A percentile compares a stretch with the other conserved stretches of the same genome.
phyloP scores from a whole-genome alignment of 140 eudicot genomes.

The Stevia rebaudiana region DNA sequence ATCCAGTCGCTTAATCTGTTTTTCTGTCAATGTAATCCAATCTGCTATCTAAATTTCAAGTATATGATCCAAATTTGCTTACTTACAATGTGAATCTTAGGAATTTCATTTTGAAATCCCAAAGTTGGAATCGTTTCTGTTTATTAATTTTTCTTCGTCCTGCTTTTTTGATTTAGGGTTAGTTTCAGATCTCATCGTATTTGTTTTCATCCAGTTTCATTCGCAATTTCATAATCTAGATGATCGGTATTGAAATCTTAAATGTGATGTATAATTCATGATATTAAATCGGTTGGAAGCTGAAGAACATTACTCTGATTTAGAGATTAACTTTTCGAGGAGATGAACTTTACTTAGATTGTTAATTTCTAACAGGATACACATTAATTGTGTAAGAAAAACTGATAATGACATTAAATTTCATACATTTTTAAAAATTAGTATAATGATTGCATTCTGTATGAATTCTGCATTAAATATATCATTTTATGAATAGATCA shows the following conservation, averaged over 20 bases:
- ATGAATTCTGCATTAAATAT: neutral
- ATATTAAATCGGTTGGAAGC: too few species aligned
- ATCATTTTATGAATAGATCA: too few species aligned
- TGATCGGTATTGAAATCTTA: neutral
- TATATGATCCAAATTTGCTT: slow-evolving; percentile 16
- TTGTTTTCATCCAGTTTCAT: neutral
- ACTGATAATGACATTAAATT: slow-evolving; percentile 6
- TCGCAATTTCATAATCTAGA: neutral
- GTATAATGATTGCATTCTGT: neutral
- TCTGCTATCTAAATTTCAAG: neutral
- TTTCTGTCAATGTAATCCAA: slow-evolving; percentile 1
- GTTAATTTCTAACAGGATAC: neutral
- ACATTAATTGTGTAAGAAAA: neutral
- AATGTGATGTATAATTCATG: neutral
- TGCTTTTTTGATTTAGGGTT: slow-evolving; percentile 13
- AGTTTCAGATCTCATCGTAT: slow-evolving; percentile 23
- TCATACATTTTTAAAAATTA: neutral
- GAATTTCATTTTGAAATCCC: neutral
- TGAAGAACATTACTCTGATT: too few species aligned
- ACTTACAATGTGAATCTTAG: neutral
- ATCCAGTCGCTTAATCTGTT: slow-evolving; percentile 9
- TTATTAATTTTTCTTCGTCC: neutral
- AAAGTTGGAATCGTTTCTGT: neutral
- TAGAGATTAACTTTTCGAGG: too few species aligned
- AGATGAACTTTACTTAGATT: neutral